Evolutionary conservation across 495 filamentous ascomycete genomes (phyloP).

Genomic region (Hyphodiscus hymeniophilus): DNA sequence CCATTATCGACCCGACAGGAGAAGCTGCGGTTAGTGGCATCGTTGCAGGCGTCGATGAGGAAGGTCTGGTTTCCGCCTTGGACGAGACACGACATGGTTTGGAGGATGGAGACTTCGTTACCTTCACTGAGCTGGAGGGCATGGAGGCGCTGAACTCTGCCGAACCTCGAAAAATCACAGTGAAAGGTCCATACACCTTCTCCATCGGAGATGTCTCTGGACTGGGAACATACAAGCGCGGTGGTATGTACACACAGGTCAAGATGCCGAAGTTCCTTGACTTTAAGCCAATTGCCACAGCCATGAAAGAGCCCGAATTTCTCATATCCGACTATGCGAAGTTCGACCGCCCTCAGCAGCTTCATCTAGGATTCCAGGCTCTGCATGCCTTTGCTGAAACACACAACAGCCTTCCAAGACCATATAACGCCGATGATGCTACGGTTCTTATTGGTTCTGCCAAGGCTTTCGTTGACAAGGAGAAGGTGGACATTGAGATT

Average conservation of each 20-base stretch:
- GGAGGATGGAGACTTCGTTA: slow-evolving; percentile 94
- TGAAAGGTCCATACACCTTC: slow-evolving; percentile 96
- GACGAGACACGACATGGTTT: slow-evolving; percentile 95
- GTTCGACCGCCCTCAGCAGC: slow-evolving; percentile 84
- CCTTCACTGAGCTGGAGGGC: slow-evolving; percentile 85
- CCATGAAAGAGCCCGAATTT: slow-evolving; percentile 80
- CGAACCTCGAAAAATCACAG: slow-evolving; percentile 79
- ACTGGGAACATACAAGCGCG: slow-evolving; percentile 75
- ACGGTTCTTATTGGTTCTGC: slow-evolving; percentile 65
- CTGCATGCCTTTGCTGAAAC: slow-evolving; percentile 72
- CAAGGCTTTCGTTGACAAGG: slow-evolving; percentile 58
- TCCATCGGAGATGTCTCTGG: slow-evolving; percentile 89
- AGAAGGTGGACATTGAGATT: slow-evolving; percentile 66
- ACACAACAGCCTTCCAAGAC: slow-evolving; percentile 66
- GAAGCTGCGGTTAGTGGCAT: slow-evolving; percentile 86
- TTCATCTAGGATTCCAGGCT: slow-evolving; percentile 90
- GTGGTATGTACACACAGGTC: slow-evolving; percentile 87
- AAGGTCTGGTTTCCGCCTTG: slow-evolving; percentile 85
- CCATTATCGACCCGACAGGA: slow-evolving; percentile 80
- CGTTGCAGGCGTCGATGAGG: slow-evolving; percentile 77
- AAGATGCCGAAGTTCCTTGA: slow-evolving; percentile 96
- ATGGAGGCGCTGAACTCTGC: slow-evolving; percentile 83
- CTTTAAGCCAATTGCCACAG: slow-evolving; percentile 68
- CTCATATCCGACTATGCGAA: slow-evolving; percentile 95
- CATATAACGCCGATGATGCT: slow-evolving; percentile 81